phyloP scores from a whole-genome alignment of 2,329 filamentous ascomycete species.

The Pseudohalonectria lignicola region DNA sequence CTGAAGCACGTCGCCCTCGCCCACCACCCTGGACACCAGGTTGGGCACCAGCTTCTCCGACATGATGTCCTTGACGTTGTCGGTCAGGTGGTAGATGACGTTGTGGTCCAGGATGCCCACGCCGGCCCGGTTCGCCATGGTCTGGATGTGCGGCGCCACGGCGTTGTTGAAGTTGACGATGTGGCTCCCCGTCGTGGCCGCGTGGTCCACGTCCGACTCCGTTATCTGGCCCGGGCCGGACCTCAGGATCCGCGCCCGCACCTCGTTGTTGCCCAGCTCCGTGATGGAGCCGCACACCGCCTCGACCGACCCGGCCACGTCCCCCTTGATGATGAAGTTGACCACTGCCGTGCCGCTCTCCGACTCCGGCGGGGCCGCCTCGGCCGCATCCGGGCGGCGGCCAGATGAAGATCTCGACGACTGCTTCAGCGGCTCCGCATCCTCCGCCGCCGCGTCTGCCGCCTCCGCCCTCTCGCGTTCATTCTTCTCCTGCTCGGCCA shows the following conservation, averaged over 20 bases:
- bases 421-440: constrained; percentile 19
- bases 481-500: constrained; percentile 60
- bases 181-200: constrained; percentile 61
- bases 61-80: constrained; percentile 59
- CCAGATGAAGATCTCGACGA: too few species aligned
- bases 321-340: constrained; percentile 81
- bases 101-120: constrained; percentile 78
- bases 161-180: constrained; percentile 81
- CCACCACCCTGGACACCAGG: constrained; percentile 60
- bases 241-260: constrained; percentile 65
- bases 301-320: constrained; percentile 89
- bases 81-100: constrained; percentile 71
- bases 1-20: constrained; percentile 78
- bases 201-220: constrained; percentile 85
- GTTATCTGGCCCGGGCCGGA: constrained; percentile 67
- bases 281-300: constrained; percentile 70
- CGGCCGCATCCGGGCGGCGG: constrained; percentile 18
- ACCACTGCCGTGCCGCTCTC: constrained; percentile 40
- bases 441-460: constrained; percentile 24
- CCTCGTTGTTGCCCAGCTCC: constrained; percentile 74
- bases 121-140: constrained; percentile 56
- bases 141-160: constrained; percentile 55
- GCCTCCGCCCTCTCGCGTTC: constrained; percentile 38
- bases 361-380: constrained; percentile 17
- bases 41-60: constrained; percentile 58